Conservation (phyloP, 768 basidiomycete species). For the Neoboletus brunneissimus region DNA sequence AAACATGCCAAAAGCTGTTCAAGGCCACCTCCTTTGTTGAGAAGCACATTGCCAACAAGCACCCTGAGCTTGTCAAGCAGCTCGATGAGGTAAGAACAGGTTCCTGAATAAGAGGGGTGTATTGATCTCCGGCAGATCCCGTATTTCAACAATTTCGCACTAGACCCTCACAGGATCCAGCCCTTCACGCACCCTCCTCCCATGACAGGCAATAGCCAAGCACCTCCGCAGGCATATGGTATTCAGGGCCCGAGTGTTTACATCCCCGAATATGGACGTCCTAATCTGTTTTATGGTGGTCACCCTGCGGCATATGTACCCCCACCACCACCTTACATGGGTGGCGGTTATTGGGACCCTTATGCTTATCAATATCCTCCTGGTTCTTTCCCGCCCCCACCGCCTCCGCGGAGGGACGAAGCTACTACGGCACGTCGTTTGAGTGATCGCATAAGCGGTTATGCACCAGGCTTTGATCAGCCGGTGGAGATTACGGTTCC, state of each 20-base stretch:
- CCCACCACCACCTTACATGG: slow-evolving; percentile 39
- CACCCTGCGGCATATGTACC: slow-evolving; percentile 35
- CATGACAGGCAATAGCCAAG: slow-evolving; percentile 61
- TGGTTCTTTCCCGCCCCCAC: slow-evolving; percentile 34
- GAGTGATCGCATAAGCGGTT: slow-evolving; percentile 80
- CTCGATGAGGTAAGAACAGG: slow-evolving; percentile 72
- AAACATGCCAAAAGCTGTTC: slow-evolving; percentile 95
- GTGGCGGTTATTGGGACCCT: slow-evolving; percentile 44
- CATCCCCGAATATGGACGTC: slow-evolving; percentile 43
- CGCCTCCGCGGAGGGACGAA: slow-evolving; percentile 55
- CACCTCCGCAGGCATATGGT: slow-evolving; percentile 84
- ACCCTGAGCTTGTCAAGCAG: slow-evolving; percentile 76
- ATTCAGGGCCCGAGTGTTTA: slow-evolving; percentile 60
- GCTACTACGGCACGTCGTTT: slow-evolving; percentile 59
- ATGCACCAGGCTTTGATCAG: slow-evolving; percentile 50
- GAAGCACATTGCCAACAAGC: slow-evolving; percentile 96
- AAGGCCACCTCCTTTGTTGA: slow-evolving; percentile 96
- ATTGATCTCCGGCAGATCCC: slow-evolving; percentile 54
- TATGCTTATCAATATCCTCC: slow-evolving; percentile 42
- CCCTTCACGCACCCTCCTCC: slow-evolving; percentile 80
- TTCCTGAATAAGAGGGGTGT: slow-evolving; percentile 5
- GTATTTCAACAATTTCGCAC: slow-evolving; percentile 93
- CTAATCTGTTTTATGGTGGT: slow-evolving; percentile 40
- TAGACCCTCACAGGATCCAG: slow-evolving; percentile 92
- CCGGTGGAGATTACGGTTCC: slow-evolving; percentile 47